A percentile compares a stretch with the other conserved stretches of the same genome.
These are phyloP conservation scores for Colletotrichum sp. DNA, from an alignment of 2,329 filamentous ascomycete species.

Conservation along the genomic window DNA sequence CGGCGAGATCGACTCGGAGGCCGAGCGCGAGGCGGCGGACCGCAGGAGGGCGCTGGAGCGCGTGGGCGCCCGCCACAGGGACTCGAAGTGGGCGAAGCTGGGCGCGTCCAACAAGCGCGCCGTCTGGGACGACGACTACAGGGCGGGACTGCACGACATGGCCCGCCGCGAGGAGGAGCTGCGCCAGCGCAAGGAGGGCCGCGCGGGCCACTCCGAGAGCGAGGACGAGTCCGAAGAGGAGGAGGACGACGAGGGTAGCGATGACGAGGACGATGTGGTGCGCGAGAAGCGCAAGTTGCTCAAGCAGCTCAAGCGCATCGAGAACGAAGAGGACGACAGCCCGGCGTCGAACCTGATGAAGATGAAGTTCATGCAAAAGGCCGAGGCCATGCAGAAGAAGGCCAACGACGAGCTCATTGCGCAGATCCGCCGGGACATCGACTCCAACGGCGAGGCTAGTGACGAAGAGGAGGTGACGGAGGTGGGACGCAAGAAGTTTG, in stretches of 20 bases:
- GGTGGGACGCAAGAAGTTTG: conserved; percentile 75
- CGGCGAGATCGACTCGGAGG: conserved; percentile 68
- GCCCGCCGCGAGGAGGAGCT: conserved; percentile 84
- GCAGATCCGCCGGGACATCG: conserved; percentile 74
- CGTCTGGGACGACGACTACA: conserved; percentile 88
- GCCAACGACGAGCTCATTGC: conserved; percentile 80
- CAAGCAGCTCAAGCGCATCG: conserved; percentile 49
- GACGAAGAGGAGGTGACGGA: conserved; percentile 59
- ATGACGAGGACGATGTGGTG: conserved; percentile 45
- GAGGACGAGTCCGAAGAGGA: conserved; percentile 62
- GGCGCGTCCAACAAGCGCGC: conserved; percentile 79
- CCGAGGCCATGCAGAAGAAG: conserved; percentile 78
- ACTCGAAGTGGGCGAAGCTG: conserved; percentile 92
- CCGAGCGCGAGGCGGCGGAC: conserved; percentile 69
- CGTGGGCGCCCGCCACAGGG: conserved; percentile 83
- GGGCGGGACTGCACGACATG: conserved; percentile 79
- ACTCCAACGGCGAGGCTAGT: conserved; percentile 60
- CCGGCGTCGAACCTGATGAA: conserved; percentile 72
- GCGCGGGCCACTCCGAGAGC: conserved; percentile 47
- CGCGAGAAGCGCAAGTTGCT: conserved; percentile 45
- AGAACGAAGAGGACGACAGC: conserved; percentile 51
- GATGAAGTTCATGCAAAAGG: conserved; percentile 95
- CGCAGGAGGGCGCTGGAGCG: conserved; percentile 81
- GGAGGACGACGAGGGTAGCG: conserved; percentile 61
- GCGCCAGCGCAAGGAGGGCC: conserved; percentile 78